Evolutionary conservation across 257 asterid species (phyloP).

Genomic region (Euphrasia confusa): DNA sequence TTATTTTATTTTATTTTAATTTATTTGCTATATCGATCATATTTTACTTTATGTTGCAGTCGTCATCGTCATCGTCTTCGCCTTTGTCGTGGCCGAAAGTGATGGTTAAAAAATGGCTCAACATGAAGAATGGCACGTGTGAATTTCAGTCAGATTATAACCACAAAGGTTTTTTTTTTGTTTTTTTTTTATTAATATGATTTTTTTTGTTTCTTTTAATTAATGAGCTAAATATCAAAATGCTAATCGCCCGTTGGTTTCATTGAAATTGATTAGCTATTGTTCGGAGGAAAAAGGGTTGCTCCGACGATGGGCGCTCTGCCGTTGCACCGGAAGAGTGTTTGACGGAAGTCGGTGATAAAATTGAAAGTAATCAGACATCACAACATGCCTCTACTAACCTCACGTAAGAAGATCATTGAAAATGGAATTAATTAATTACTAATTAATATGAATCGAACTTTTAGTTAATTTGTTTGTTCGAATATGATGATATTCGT

Average conservation of each 20-base stretch:
- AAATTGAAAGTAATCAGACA: slow-evolving; percentile 34
- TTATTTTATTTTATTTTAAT: no score
- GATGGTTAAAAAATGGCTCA: slow-evolving; percentile 64
- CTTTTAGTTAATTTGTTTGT: neutral
- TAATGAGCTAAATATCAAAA: neutral
- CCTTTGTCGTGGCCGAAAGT: slow-evolving; percentile 48
- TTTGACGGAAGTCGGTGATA: slow-evolving; percentile 40
- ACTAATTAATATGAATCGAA: no score
- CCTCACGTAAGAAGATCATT: slow-evolving; percentile 40
- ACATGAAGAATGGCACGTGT: slow-evolving; percentile 38
- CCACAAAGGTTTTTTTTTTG: slow-evolving; percentile 41
- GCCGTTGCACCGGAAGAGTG: slow-evolving; percentile 68
- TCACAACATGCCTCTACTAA: slow-evolving; percentile 17
- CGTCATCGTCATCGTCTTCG: no score
- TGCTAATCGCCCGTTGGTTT: neutral
- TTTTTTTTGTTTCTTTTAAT: neutral
- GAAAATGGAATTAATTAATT: neutral
- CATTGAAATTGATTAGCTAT: slow-evolving; percentile 21
- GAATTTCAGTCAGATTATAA: slow-evolving; percentile 60
- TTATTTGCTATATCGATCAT: no score
- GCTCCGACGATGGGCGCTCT: slow-evolving; percentile 41
- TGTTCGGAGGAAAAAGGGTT: slow-evolving; percentile 38
- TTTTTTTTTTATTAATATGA: slow-evolving; percentile 6
- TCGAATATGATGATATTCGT: neutral
- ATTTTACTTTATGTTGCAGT: no score